Evolutionary conservation across 306 rosid genomes (phyloP).

Genomic region (Potentilla sterilis): DNA sequence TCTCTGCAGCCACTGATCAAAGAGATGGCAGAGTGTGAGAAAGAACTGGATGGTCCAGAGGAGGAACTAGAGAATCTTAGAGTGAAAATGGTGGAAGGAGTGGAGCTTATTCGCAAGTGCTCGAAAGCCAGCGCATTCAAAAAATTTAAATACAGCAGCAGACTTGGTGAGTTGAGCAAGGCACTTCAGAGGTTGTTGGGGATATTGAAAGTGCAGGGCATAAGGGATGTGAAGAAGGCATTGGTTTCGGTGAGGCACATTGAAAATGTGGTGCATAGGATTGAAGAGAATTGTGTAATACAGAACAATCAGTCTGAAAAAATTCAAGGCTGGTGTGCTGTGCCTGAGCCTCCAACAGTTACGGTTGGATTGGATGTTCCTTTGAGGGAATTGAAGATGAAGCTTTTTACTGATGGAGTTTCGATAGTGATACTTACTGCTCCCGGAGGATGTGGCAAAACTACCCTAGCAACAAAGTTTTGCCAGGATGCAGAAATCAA

Average conservation of each 20-base stretch:
- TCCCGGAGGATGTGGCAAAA: slow-evolving; percentile 50
- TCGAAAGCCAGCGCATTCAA: background rate
- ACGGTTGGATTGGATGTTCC: slow-evolving; percentile 51
- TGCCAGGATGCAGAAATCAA: slow-evolving; percentile 1
- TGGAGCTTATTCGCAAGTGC: background rate
- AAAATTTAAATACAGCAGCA: background rate
- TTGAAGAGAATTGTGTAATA: slow-evolving; percentile 16
- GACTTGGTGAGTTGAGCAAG: background rate
- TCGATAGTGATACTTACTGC: slow-evolving; percentile 42
- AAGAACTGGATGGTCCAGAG: background rate
- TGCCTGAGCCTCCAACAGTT: slow-evolving; percentile 29
- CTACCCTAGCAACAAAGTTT: slow-evolving; percentile 23
- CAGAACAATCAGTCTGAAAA: background rate
- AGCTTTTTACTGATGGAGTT: slow-evolving; percentile 26
- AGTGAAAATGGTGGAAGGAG: background rate
- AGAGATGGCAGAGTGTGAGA: background rate
- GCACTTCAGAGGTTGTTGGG: slow-evolving; percentile 1
- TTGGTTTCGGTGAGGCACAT: background rate
- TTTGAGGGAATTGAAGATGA: slow-evolving; percentile 43
- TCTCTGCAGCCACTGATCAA: background rate
- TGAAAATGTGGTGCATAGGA: background rate
- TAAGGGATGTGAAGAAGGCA: background rate
- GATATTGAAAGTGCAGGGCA: background rate
- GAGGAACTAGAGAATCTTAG: background rate
- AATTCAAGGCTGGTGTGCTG: slow-evolving; percentile 16